Evolutionary conservation across 768 basidiomycete genomes (phyloP).

Genomic region (Hygrocybe coccinea): DNA sequence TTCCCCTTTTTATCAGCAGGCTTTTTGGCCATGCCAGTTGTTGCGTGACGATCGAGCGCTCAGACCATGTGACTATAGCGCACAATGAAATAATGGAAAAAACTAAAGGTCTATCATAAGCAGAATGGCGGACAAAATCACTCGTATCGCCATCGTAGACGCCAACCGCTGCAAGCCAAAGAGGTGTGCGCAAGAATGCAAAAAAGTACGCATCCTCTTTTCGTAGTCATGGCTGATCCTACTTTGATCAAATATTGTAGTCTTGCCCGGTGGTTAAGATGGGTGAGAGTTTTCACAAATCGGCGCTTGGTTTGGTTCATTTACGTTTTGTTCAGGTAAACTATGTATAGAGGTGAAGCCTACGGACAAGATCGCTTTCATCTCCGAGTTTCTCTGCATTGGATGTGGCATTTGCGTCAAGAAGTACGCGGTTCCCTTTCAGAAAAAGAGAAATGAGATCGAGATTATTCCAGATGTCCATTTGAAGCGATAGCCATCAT

Average conservation of each 20-base stretch:
- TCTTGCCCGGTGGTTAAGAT: conserved; percentile 97
- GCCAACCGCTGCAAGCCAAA: conserved; percentile 94
- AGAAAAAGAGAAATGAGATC: background rate
- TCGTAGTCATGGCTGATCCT: too few species aligned
- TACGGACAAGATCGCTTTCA: conserved; percentile 95
- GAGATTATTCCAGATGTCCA: conserved; percentile 64
- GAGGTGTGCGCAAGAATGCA: conserved; percentile 95
- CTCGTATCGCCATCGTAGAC: conserved; percentile 94
- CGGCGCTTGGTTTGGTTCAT: conserved; percentile 1
- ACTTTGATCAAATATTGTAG: conserved; percentile 29
- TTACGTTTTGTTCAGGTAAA: conserved; percentile 55
- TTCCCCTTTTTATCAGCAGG: conserved; percentile 42
- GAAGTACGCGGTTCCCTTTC: conserved; percentile 60
- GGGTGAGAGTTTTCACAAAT: conserved; percentile 49
- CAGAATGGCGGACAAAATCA: conserved; percentile 88
- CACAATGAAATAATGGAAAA: too few species aligned
- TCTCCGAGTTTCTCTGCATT: conserved; percentile 98
- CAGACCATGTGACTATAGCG: too few species aligned
- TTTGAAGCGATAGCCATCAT: conserved; percentile 99
- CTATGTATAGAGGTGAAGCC: conserved; percentile 98
- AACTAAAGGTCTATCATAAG: background rate
- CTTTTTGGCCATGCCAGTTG: conserved; percentile 25
- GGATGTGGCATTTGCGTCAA: conserved; percentile 99
- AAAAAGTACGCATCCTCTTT: conserved; percentile 57
- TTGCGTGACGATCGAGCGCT: background rate